Evolutionary conservation across 495 filamentous ascomycete species (phyloP).

Genomic region (Chlorociboria aeruginascens): DNA sequence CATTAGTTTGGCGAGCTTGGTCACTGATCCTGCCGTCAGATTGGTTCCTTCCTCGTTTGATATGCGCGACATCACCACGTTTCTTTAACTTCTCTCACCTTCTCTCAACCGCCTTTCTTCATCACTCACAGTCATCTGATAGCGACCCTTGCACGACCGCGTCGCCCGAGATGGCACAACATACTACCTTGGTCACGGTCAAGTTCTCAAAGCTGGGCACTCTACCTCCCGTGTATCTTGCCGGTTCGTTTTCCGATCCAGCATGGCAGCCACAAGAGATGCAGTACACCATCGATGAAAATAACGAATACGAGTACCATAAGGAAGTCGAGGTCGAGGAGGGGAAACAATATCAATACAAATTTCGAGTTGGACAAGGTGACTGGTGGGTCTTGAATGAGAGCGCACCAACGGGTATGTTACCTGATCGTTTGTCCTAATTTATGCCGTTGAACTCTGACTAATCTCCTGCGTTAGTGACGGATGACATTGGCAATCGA

Average conservation of each 20-base stretch:
- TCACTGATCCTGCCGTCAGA: neutral
- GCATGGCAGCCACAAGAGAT: conserved; percentile 53
- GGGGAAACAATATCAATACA: conserved; percentile 49
- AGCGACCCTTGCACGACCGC: neutral
- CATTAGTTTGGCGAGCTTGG: neutral
- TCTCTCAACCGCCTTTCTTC: neutral
- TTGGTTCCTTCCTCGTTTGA: neutral
- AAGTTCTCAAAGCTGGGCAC: conserved; percentile 44
- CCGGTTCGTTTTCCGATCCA: conserved; percentile 51
- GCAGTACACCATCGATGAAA: conserved; percentile 29
- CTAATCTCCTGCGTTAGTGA: conserved; percentile 23
- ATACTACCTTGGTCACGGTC: conserved; percentile 34
- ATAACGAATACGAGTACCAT: conserved; percentile 30
- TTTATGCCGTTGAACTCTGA: neutral
- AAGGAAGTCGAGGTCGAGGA: conserved; percentile 34
- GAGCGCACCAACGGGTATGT: conserved; percentile 35
- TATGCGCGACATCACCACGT: neutral
- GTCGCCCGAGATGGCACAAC: conserved; percentile 14
- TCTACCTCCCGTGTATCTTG: conserved; percentile 50
- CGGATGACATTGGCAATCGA: conserved; percentile 41
- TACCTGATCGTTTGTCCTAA: neutral
- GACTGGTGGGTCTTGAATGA: conserved; percentile 59
- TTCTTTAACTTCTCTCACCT: neutral
- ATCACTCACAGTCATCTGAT: too few species aligned
- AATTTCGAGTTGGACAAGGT: conserved; percentile 50